These are phyloP conservation scores for Sedum album DNA, from an alignment of 164 flowering plant species.

Conservation along the genomic window DNA sequence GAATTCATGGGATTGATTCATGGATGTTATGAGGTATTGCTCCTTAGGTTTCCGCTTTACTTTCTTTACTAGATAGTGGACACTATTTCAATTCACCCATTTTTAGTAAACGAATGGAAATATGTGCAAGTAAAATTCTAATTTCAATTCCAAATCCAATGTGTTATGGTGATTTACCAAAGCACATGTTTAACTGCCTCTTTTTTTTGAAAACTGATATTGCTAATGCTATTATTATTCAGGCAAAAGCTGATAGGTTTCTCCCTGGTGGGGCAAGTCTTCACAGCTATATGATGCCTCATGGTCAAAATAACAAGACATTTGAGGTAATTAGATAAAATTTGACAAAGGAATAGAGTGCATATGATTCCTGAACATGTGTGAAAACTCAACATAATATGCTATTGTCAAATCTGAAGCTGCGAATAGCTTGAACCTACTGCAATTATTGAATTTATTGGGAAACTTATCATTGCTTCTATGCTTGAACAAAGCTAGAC, in stretches of 20 bases:
- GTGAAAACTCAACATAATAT: neutral
- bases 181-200: neutral
- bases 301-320: conserved; percentile 92
- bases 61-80: neutral
- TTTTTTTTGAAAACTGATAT: neutral
- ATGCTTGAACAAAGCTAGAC: neutral
- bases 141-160: neutral
- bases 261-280: conserved; percentile 96
- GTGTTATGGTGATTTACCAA: neutral
- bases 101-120: neutral
- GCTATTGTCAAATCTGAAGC: neutral
- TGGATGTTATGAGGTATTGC: conserved; percentile 81
- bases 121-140: neutral
- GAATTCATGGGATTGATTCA: conserved; percentile 93
- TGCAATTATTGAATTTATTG: neutral
- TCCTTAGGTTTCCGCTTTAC: neutral
- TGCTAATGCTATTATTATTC: conserved; percentile 11
- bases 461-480: neutral
- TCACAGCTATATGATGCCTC: conserved; percentile 98
- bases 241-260: conserved; percentile 95
- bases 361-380: neutral
- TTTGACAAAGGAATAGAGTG: neutral
- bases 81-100: neutral
- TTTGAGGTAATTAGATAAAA: conserved; percentile 49
- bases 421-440: neutral